Evolutionary conservation across 2,329 filamentous ascomycete genomes (phyloP), one percentile per base, ranked within the genome.

Genomic region (Microcyclospora tardicrescens): DNA sequence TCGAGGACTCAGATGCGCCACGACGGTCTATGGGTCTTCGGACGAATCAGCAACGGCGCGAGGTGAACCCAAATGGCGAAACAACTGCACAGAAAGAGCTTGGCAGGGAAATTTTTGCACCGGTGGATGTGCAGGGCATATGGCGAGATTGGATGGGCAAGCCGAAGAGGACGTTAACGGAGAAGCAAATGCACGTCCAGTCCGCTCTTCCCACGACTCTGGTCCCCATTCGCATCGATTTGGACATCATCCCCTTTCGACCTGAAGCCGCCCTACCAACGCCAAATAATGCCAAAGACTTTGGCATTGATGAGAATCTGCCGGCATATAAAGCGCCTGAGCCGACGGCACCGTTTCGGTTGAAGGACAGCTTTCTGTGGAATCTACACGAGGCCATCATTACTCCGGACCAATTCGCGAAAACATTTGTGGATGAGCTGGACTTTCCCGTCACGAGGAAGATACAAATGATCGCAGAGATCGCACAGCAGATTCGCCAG

Each of bases 291-390:
- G 68, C 64, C 14, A 62, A 63, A 40, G 69, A 72, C 42, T 68
- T 68, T 41, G 68, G 69, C 12, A 73, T 79, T 49, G 82, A 93
- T 55, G 77, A 81, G 42, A 76, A 75, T 5, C 67, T 84, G 36
- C 79, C 84, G 11, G 78, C 86, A 40, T 95, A 93, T 64, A 79
- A 80, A 53, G 71, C 73, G 39, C 81, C 81, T 39, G 89, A 95
- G 45, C 63, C 75, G 44, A 86, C 86, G 11, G 78, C 86, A 1
- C 81, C 84, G 2, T 95, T 86, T 62, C 77, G 91, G 45, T 69
- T 98, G 41, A 86, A 93, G 53, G 91, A 98, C 53, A 81, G 84
- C n/a, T 96, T 98, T 53, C 65, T 95, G 37, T 98, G 91, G 91
- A 98, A 98, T 54, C 71, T 98, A 11, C 89, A 96, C 62, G 91